Evolutionary conservation across 1,139 yeast genomes (phyloP), one percentile per base, ranked within the genome.

Genomic region (Nakaseomyces nivariensis): DNA sequence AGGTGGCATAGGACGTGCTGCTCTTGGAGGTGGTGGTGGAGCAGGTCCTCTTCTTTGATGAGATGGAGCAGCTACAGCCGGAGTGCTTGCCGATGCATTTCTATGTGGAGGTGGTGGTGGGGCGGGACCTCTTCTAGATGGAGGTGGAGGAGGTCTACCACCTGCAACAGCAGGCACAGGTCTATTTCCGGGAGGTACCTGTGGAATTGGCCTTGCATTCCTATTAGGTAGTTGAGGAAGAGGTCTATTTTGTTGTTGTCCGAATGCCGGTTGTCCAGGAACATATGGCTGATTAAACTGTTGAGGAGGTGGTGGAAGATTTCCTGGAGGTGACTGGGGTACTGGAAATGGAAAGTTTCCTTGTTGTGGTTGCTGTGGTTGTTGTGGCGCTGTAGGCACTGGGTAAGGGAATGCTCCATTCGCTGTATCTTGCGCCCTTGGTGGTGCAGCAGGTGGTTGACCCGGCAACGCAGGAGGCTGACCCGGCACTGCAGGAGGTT

Each of bases 121-220:
- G 1, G 60, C 61, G 11, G 63, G 62, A 10, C 56, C 62, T 31
- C 68, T 61, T 43, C 58, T 54, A 11, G 68, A 60, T 7, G 70
- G 67, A 26, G 69, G 64, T 24, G 71, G 71, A 8, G 76, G 73
- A 53, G 60, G 56, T 10, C 60, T 59, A n/a, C 58, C 52, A 37
- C 48, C 45, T 6, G 38, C 48, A 29, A 10, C 47, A 55, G 29
- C 58, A 52, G 71, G 67, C 5, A 62, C 64, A 33, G 64, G 62
- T 33, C 62, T 65, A 49, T 67, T 67, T 29, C 71, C 63, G 43
- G 67, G 63, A 13, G 72, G 68, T 7, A 74, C 72, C 6, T 71
- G 69, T 25, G 73, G 69, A 8, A 72, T 70, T 6, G 69, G 69
- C 32, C 66, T 58, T 22, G 38, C 40, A 17, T 33, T 13, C 63